These are phyloP conservation scores for Plasmopara muralis DNA, from an alignment of 352 stramenopile genomes.

Conservation along the genomic window DNA sequence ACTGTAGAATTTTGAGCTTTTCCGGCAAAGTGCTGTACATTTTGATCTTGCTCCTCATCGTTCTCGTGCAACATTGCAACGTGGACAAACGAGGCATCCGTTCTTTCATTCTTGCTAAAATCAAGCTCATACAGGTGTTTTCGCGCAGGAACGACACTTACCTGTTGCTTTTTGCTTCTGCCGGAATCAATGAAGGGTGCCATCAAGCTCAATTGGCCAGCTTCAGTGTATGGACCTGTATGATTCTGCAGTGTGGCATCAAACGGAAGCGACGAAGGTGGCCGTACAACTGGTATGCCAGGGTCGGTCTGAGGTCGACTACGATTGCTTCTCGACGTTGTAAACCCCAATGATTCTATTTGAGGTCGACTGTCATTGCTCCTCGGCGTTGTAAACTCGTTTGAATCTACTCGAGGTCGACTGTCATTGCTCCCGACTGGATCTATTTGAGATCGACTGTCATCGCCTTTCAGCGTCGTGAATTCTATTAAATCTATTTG, in stretches of 20 bases:
- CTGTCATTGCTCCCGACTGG: too few species aligned
- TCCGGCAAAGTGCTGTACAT: not conserved
- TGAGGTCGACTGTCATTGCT: too few species aligned
- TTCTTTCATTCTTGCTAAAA: constrained; percentile 10
- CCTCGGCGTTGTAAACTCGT: too few species aligned
- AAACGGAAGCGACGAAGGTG: constrained; percentile 21
- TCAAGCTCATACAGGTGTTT: constrained; percentile 27
- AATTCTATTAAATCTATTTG: not conserved
- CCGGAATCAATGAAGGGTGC: constrained; percentile 34
- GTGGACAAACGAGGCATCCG: constrained; percentile 13
- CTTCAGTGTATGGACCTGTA: constrained; percentile 19
- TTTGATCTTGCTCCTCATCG: not conserved
- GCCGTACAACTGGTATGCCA: constrained; percentile 4
- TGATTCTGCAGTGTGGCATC: constrained; percentile 22
- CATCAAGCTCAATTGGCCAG: constrained; percentile 33
- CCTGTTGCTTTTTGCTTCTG: constrained; percentile 15
- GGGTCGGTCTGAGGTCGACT: constrained; percentile 3
- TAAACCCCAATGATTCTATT: not conserved
- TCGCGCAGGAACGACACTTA: constrained; percentile 5
- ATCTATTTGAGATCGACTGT: too few species aligned
- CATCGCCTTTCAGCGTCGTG: not conserved
- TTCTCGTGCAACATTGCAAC: constrained; percentile 2
- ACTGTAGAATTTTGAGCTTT: too few species aligned
- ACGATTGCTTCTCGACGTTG: constrained; percentile 5
- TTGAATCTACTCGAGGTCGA: too few species aligned